Evolutionary conservation across 352 stramenopile genomes (phyloP), one percentile per base, ranked within the genome.

Genomic region (Phytophthora rubi): DNA sequence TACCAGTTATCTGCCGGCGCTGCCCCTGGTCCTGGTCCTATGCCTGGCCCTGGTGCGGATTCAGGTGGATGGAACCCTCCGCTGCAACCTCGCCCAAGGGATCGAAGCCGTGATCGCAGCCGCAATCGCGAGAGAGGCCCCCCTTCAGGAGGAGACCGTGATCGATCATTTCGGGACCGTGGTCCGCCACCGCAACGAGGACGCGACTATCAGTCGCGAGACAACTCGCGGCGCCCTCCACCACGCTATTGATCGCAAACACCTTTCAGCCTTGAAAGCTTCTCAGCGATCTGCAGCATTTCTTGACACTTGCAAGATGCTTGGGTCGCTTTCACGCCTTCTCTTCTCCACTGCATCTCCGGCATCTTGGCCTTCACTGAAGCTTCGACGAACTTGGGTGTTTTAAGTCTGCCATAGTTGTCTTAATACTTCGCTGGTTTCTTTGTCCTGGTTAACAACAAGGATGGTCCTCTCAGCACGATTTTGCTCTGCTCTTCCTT

Each of bases 61-160:
- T 65, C 68, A 65, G 72, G 45, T 54, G 55, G 57, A 21, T 79
- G 68, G 75, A 71, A 77, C 18, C 61, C 42, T 18, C 53, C 35
- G 28, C 68, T 72, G 70, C 64, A 76, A 58, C 56, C 65, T 18
- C 65, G 62, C 37, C 60, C 79, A 37, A 76, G 75, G 65, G 79
- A 84, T 59, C 83, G 80, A 44, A 84, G 76, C 39, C 83, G 81
- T 26, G 77, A 86, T 58, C 83, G 83, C 10, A 76, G 68, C 30
- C 78, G 80, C 21, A 80, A 81, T 35, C 80, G 80, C 6, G 70
- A 80, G 16, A 70, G 74, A 55, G 63, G 53, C 6, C 62, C 62
- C 35, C 60, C 59, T 52, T 32, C 60, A 53, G 65, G 49, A 18
- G 65, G 68, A 37, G 62, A 76, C 71, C 68, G 71, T 63, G 71